These are phyloP conservation scores for Cladosporium sp. DNA, from an alignment of 2,329 filamentous ascomycete genomes.

Conservation along the genomic window DNA sequence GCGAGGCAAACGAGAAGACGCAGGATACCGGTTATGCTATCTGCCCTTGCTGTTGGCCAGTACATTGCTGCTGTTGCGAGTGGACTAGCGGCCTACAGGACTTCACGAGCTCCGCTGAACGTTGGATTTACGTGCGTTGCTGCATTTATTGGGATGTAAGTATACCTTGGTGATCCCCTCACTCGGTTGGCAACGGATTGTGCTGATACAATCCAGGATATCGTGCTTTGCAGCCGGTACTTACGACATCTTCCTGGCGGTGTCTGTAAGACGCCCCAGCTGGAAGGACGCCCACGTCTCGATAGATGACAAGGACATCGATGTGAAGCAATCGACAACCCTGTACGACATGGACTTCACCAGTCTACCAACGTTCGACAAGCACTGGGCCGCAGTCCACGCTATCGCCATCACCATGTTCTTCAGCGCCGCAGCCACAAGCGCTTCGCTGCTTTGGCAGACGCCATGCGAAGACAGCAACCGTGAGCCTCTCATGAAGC, in stretches of 20 bases:
- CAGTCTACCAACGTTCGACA: neutral
- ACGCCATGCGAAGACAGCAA: neutral
- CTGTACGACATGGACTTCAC: neutral
- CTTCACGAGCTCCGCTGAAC: neutral
- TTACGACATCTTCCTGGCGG: neutral
- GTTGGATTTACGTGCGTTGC: neutral
- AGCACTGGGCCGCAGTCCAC: neutral
- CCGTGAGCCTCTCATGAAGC: neutral
- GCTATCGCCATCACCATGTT: neutral
- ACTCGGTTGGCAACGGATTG: too few relatives aligned
- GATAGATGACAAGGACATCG: neutral
- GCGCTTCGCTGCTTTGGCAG: neutral
- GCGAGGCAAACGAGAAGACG: neutral
- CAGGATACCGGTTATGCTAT: neutral
- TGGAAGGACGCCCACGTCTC: neutral
- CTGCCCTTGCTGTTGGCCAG: neutral
- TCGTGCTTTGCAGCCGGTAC: neutral
- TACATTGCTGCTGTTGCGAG: neutral
- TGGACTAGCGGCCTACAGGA: neutral
- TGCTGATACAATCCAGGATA: neutral
- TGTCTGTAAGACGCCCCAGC: neutral
- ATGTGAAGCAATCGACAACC: neutral
- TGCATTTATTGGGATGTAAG: neutral
- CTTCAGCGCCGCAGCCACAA: neutral
- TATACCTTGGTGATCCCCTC: neutral